Conservation (phyloP, 73 alveolate genomes). For the Symbiodinium pilosum region DNA sequence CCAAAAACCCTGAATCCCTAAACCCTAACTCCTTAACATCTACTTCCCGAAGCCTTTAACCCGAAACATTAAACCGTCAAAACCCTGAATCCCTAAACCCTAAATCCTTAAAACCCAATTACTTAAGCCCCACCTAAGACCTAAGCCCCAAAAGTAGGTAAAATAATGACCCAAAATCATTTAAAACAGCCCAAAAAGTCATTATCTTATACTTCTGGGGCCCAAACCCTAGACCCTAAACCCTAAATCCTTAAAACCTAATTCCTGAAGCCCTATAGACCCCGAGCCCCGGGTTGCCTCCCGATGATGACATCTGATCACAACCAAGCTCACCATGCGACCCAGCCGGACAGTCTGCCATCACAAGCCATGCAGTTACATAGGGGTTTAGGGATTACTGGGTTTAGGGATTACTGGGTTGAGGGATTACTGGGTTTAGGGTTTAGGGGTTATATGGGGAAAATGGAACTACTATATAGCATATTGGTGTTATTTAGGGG, state of each 20-base stretch:
- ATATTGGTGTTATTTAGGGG: too few relatives aligned
- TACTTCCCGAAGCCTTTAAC: background rate
- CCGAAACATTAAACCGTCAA: background rate
- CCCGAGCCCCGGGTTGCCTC: slow-evolving; percentile 17
- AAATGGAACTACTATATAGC: too few relatives aligned
- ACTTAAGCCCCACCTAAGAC: background rate
- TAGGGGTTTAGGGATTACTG: background rate
- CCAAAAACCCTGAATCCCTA: background rate
- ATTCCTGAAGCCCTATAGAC: too few relatives aligned
- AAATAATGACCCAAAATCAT: too few relatives aligned
- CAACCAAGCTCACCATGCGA: slow-evolving; percentile 38
- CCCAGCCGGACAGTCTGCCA: background rate
- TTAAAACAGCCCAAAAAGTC: too few relatives aligned
- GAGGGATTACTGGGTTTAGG: too few relatives aligned
- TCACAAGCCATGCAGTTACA: too few relatives aligned
- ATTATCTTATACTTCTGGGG: too few relatives aligned
- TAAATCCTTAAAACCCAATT: too few relatives aligned
- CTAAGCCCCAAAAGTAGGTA: too few relatives aligned
- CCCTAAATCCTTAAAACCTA: background rate
- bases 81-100: background rate
- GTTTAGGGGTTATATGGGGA: too few relatives aligned
- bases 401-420: too few relatives aligned
- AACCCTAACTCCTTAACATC: background rate
- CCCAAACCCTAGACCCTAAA: background rate
- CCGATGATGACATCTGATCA: slow-evolving; percentile 51